These are phyloP conservation scores for Atalantia buxifolia DNA, from an alignment of 345 rosid species.

Conservation along the genomic window DNA sequence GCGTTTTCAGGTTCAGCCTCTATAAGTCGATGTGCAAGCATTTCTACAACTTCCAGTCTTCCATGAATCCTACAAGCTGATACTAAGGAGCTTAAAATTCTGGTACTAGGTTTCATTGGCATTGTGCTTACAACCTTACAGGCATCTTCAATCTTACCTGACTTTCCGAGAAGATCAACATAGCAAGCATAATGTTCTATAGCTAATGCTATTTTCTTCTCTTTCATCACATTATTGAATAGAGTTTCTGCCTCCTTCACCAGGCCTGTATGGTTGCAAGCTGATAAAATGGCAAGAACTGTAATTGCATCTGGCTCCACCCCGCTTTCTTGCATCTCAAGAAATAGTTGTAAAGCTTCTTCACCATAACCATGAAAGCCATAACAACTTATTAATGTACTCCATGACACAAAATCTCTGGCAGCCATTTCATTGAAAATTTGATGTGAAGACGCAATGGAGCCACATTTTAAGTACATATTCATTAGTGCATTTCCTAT, in stretches of 20 bases:
- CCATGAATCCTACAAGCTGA: constrained; percentile 51
- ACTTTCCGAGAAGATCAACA: constrained; percentile 57
- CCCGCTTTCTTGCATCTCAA: constrained; percentile 35
- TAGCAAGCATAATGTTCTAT: constrained; percentile 53
- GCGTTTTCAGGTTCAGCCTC: constrained; percentile 45
- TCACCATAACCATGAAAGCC: constrained; percentile 58
- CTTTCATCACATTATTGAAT: constrained; percentile 26
- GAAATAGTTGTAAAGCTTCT: constrained; percentile 45
- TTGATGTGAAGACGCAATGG: constrained; percentile 33
- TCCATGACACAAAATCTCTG: constrained; percentile 53
- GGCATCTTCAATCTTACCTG: constrained; percentile 48
- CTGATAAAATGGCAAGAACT: constrained; percentile 49
- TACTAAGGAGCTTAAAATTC: constrained; percentile 49
- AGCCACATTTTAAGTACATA: constrained; percentile 60
- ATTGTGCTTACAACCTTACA: constrained; percentile 33
- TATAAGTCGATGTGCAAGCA: constrained; percentile 32
- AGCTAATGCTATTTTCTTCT: constrained; percentile 23
- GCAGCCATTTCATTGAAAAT: constrained; percentile 39
- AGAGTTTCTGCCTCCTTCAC: constrained; percentile 41
- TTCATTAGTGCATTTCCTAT: constrained; percentile 51
- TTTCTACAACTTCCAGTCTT: constrained; percentile 35
- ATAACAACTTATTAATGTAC: constrained; percentile 42
- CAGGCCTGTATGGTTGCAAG: constrained; percentile 54
- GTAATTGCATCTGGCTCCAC: constrained; percentile 38
- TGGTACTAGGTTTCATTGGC: constrained; percentile 48